Evolutionary conservation across 2,329 filamentous ascomycete genomes (phyloP), one percentile per base, ranked within the genome.

Genomic region (Aspergillus pseudonomiae): DNA sequence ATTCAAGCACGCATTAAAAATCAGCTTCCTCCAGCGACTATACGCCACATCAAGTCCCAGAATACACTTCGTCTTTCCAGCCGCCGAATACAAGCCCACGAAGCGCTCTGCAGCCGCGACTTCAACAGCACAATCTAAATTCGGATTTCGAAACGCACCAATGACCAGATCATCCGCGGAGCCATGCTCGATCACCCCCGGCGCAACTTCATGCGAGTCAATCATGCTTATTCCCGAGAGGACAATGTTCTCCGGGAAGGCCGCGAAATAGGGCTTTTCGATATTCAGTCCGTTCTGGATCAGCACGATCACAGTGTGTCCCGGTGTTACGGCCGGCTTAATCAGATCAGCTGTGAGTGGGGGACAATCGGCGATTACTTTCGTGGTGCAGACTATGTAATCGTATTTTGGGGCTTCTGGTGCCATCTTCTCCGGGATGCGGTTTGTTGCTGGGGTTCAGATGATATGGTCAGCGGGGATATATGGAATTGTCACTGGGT

Each of bases 201-300:
- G 79, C 0, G 71, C 67, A 0, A 70, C 74, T 67, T 88, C 85
- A 4, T 81, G 81, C 2, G 83, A 81, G 30, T 84, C 83, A 60
- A 85, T 86, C 57, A 84, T 75, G 3, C 80, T 82, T 10, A 88
- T 79, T 4, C 85, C 84, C 3, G 82, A 85, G 1, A 89, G 76
- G 7, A 88, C 69, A 0, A 81, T 72, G 63, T 86, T 88, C 3
- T 71, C 63, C 0, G 86, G 85, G 68, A 87, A 88, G 0, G 75
- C 73, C 0, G 72, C 63, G 24, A 84, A 70, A 24, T 89, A 70
- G 0, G 86, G 85, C 48, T 79, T 81, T 66, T 89, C 85, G 65
- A 89, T 89, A 68, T 88, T 87, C n/a, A 89, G 74, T 0, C 87
- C 87, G 68, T 89, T 89, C 65, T 89, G 87, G 6, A 87, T 76